These are phyloP conservation scores for Coelastrella sp. DNA, from an alignment of 139 green algal genomes.

Conservation along the genomic window DNA sequence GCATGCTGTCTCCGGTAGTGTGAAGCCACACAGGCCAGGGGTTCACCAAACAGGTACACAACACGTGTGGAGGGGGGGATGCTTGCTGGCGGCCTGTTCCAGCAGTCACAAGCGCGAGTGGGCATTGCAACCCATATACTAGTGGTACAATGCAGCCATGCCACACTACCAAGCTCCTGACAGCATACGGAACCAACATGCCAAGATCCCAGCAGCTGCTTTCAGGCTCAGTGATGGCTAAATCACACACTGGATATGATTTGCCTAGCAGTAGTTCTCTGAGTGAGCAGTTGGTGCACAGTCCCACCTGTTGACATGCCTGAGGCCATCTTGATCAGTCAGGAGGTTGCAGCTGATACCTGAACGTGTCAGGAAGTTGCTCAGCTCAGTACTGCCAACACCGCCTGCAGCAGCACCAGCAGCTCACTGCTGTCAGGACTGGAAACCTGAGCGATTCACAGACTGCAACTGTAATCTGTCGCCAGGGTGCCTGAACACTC, in stretches of 20 bases:
- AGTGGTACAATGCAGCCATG: too few relatives aligned
- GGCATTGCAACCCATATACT: background rate
- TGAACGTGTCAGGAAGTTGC: conserved; percentile 61
- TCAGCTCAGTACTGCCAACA: conserved; percentile 61
- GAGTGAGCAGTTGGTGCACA: background rate
- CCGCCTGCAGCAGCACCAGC: conserved; percentile 49
- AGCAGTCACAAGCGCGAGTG: background rate
- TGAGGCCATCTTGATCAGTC: conserved; percentile 57
- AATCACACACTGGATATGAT: too few relatives aligned
- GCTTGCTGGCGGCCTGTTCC: background rate
- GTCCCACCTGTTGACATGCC: conserved; percentile 51
- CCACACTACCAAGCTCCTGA: too few relatives aligned
- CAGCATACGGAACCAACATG: too few relatives aligned
- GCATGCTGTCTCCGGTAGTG: conserved; percentile 65
- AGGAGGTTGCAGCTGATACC: conserved; percentile 68
- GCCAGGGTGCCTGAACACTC: too few relatives aligned
- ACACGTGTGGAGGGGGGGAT: conserved; percentile 24
- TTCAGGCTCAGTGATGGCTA: too few relatives aligned
- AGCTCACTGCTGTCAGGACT: too few relatives aligned
- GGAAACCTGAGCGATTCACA: too few relatives aligned
- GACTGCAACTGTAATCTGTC: too few relatives aligned
- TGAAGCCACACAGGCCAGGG: conserved; percentile 55
- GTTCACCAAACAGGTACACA: conserved; percentile 69
- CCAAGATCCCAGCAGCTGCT: too few relatives aligned
- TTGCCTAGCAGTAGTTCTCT: too few relatives aligned